Percentiles rank a stretch among this genome's conserved stretches.
phyloP scores from a whole-genome alignment of 306 rosid genomes.

The Hippophae rhamnoides region DNA sequence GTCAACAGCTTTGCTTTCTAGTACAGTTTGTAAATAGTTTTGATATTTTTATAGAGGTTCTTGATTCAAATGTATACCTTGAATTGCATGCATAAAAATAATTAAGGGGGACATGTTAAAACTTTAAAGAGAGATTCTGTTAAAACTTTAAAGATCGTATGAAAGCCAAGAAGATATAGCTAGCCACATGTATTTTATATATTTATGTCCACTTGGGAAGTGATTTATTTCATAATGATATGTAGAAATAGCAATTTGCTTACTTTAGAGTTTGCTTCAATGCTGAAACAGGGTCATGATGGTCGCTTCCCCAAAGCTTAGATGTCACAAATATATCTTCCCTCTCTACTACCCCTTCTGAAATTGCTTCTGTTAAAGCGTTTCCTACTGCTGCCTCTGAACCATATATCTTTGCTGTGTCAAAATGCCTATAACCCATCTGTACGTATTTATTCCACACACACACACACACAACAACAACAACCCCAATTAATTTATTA shows the following conservation, averaged over 20 bases:
- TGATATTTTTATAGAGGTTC: too few species aligned
- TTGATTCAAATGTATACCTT: too few species aligned
- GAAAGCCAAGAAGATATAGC: slow-evolving; percentile 2
- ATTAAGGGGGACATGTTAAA: neutral
- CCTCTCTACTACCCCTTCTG: slow-evolving; percentile 30
- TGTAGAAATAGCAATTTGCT: neutral
- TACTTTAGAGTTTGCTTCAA: slow-evolving; percentile 58
- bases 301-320: slow-evolving; percentile 84
- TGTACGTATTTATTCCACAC: slow-evolving; percentile 15
- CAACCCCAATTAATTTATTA: neutral
- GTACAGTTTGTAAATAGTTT: too few species aligned
- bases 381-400: slow-evolving; percentile 73
- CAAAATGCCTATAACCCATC: slow-evolving; percentile 90
- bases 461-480: neutral
- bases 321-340: slow-evolving; percentile 73
- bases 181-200: neutral
- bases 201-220: too few species aligned
- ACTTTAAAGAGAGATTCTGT: slow-evolving; percentile 13
- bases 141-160: slow-evolving; percentile 3
- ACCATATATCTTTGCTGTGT: slow-evolving; percentile 81
- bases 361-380: slow-evolving; percentile 46
- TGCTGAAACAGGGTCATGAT: slow-evolving; percentile 86
- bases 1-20: too few species aligned
- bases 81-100: too few species aligned
- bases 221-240: too few species aligned